phyloP scores from a whole-genome alignment of 1,139 yeast species.

The Suhomyces choctaworum region DNA sequence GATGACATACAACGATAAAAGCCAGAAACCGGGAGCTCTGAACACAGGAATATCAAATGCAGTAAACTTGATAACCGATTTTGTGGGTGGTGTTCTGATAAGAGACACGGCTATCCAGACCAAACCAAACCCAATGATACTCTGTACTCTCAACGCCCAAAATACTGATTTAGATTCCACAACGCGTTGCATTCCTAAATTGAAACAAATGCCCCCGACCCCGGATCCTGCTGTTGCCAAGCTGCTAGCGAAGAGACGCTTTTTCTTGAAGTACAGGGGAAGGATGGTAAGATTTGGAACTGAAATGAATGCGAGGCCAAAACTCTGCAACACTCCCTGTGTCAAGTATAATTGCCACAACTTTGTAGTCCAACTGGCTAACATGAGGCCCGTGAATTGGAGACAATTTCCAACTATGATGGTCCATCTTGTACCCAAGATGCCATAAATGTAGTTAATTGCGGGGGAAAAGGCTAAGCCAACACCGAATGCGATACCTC shows the following conservation, averaged over 20 bases:
- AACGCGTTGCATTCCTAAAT: conserved; percentile 32
- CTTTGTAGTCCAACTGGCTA: conserved; percentile 54
- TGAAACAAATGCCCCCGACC: conserved; percentile 54
- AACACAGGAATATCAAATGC: conserved; percentile 25
- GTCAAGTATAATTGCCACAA: conserved; percentile 55
- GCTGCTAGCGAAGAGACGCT: conserved; percentile 58
- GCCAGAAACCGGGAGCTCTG: conserved; percentile 29
- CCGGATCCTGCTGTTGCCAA: conserved; percentile 62
- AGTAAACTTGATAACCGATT: conserved; percentile 24
- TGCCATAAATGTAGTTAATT: conserved; percentile 40
- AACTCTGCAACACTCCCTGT: conserved; percentile 53
- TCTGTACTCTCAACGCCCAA: conserved; percentile 47
- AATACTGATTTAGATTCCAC: conserved; percentile 22
- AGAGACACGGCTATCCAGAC: conserved; percentile 27
- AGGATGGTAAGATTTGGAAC: conserved; percentile 48
- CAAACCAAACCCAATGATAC: conserved; percentile 29
- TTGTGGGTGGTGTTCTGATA: conserved; percentile 25
- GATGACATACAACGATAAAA: conserved; percentile 28
- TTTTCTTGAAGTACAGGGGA: conserved; percentile 60
- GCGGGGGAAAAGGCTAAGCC: conserved; percentile 38
- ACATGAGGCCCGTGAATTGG: conserved; percentile 51
- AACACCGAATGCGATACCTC: conserved; percentile 44
- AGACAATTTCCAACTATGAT: conserved; percentile 46
- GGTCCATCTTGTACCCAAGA: conserved; percentile 39
- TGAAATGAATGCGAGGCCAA: conserved; percentile 49